phyloP scores from a whole-genome alignment of 2,329 filamentous ascomycete species.

The Dryadomyces quercivorus region DNA sequence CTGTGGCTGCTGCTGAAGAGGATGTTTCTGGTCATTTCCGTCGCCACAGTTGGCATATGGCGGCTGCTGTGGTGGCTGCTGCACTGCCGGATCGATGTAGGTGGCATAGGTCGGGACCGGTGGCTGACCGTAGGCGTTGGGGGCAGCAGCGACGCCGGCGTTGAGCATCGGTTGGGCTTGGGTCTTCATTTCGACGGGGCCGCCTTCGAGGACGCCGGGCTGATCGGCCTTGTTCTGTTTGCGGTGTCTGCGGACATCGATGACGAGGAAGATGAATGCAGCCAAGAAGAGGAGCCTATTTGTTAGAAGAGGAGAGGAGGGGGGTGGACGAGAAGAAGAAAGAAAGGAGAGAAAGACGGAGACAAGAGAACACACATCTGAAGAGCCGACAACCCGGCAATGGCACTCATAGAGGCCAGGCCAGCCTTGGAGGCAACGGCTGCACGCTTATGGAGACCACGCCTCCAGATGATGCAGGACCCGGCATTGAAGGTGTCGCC shows the following conservation, averaged over 20 bases:
- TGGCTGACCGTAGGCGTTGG: not conserved
- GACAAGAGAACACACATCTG: conserved; percentile 13
- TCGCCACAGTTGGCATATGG: not conserved
- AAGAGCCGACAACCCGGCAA: conserved; percentile 19
- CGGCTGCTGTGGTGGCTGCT: not conserved
- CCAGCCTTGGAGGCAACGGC: conserved; percentile 13
- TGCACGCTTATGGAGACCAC: conserved; percentile 10
- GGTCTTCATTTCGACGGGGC: conserved; percentile 18
- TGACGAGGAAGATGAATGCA: conserved; percentile 29
- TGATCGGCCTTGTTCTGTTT: conserved; percentile 10
- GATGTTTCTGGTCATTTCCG: not conserved
- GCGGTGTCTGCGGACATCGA: conserved; percentile 17
- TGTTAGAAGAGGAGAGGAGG: conserved; percentile 9
- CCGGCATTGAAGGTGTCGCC: conserved; percentile 16
- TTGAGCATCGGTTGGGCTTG: conserved; percentile 9
- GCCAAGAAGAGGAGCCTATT: conserved; percentile 23
- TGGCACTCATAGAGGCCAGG: conserved; percentile 17
- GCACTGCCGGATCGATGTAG: not conserved
- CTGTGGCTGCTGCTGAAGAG: not conserved
- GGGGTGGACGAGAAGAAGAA: not conserved
- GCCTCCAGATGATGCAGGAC: conserved; percentile 14
- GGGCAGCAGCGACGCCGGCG: not conserved
- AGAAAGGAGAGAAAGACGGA: conserved; percentile 9
- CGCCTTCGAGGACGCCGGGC: conserved; percentile 11
- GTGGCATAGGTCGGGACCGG: not conserved